Conservation (phyloP, 768 basidiomycete species). For the Pseudohyphozyma bogoriensis region DNA sequence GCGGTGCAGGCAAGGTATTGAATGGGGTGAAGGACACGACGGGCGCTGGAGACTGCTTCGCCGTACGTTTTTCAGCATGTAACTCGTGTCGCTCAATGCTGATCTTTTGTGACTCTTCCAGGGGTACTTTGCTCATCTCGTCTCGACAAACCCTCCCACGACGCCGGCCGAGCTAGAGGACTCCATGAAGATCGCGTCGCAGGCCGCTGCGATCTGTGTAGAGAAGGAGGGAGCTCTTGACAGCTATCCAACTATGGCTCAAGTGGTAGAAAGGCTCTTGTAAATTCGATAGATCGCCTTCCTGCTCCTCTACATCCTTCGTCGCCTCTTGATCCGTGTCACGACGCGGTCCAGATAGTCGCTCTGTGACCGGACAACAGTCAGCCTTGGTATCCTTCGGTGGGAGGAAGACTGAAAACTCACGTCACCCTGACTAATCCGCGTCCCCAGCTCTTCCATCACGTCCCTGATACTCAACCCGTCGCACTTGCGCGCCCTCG, state of each 20-base stretch:
- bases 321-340: too few relatives aligned
- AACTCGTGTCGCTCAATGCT: not conserved
- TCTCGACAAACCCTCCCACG: not conserved
- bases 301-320: not conserved
- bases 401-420: too few relatives aligned
- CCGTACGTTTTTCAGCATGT: conserved; percentile 13
- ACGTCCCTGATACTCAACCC: not conserved
- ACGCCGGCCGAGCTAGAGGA: not conserved
- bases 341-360: too few relatives aligned
- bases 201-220: conserved; percentile 33
- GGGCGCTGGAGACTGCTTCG: conserved; percentile 36
- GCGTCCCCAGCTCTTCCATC: not conserved
- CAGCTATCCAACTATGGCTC: conserved; percentile 27
- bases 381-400: too few relatives aligned
- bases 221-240: conserved; percentile 35
- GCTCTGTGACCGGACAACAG: too few relatives aligned
- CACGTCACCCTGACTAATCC: not conserved
- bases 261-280: conserved; percentile 16
- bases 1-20: conserved; percentile 7
- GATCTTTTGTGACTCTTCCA: not conserved
- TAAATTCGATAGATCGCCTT: not conserved
- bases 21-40: conserved; percentile 30
- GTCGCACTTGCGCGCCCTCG: not conserved
- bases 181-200: conserved; percentile 11
- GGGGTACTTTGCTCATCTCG: conserved; percentile 26